Base-by-base conservation (phyloP, 2,329 filamentous ascomycete species). In the Fusarium sarcochroum region DNA sequence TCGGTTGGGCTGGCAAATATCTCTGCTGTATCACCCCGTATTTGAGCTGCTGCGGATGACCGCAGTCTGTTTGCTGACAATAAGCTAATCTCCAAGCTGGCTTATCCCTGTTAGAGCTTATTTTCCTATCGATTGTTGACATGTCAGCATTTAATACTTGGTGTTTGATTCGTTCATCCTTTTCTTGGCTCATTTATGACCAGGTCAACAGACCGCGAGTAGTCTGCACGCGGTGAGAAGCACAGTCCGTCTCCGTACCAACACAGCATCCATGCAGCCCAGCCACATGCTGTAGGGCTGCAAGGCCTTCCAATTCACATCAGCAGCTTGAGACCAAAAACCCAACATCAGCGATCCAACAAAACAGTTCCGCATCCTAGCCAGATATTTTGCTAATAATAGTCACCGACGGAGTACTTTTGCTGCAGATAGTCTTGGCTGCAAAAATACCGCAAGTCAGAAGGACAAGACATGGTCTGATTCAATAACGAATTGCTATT, bases 1-100 rank as follows among this genome's bases (percentile, higher is more conserved):
- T 30, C 27, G 35, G 20, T 18, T 21, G 20, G 7, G 13, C 7
- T 41, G 38, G 18, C 38, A 21, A 15, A 41, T 41, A 13, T 20
- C 10, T 27, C 23, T 64, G 59, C 46, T 51, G 61, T 64, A 27
- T 46, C 10, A 59, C 61, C 42, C 60, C 59, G 61, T 64, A 64
- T 64, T 38, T 23, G 8, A 20, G 18, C 13, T 17, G 21, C 32
- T 30, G 37, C 27, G 21, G 18, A 45, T 32, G 25, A 64, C 59
- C 52, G 61, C 51, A 47, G 44, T 27, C 17, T 34, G 8, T 21
- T 45, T n/a, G 44, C 57, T 60, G 52, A 50, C 57, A 58, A 44
- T 58, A 58, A 59, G 57, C 57, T 42, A n/a, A 41, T 10, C 14
- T 18, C 18, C 37, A 20, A 10, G n/a, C 37, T 40, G 9, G 18